Base-by-base conservation (phyloP, 2,329 filamentous ascomycete species). In the Paracamarosporium sp. region DNA sequence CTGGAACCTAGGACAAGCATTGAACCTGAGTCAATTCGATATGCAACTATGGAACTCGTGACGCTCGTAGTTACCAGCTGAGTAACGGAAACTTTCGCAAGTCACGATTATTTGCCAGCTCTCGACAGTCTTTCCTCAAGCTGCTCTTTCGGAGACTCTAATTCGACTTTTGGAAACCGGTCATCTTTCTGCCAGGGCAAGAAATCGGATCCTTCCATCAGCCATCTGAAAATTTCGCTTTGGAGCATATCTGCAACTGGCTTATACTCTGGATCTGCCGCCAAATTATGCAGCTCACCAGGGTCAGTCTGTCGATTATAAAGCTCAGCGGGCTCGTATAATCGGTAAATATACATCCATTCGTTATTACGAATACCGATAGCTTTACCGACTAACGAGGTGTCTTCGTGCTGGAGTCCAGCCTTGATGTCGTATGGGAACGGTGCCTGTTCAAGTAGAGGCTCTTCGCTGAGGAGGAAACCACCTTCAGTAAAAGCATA, bases 361-460 rank as follows among this genome's bases (percentile, higher is more conserved):
- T 72, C 64, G 50, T 74, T 61, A 33, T 76, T 68, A 0, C 78
- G 67, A 2, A 79, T 59, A 2, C 73, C 68, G 0, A 81, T 74
- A 0, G 78, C 76, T 48, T 82, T 82, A 0, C 80, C 80, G 0
- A 81, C 79, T 0, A 82, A 56, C 0, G 66, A 67, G 0, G 79
- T 79, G 46, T 82, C 78, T 11, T 80, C 73, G 56, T 83, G 80
- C 59, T 82, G 81, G 5, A 83, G 71, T 0, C 66, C 70, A 0
- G 74, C 74, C 57, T 83, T 82, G 45, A 83, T 73, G 46, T 82
- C 80, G 52, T 82, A 83, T 0, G 80, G 79, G 31, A 76, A 83
- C 0, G 76, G 74, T 0, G 74, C 71, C 50, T 79, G 74, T 54
- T 83, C 80, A 0, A 83, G 66, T 0, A 83, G 65, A 2, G 80